These are phyloP conservation scores for Hemileccinum rubropunctum DNA, from an alignment of 768 basidiomycete species.

Conservation along the genomic window DNA sequence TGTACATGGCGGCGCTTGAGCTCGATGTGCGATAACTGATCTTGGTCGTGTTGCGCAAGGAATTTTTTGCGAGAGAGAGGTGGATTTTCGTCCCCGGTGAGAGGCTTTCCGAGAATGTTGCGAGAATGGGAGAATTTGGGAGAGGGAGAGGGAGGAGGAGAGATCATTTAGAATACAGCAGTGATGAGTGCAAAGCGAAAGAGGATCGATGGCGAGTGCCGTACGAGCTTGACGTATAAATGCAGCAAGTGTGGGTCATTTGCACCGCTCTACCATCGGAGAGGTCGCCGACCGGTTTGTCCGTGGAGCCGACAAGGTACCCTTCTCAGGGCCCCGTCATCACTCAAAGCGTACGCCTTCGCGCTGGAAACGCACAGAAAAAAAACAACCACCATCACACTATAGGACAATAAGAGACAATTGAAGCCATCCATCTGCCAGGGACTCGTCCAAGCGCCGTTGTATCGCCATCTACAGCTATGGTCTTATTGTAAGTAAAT, in stretches of 20 bases:
- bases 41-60: constrained; percentile 17
- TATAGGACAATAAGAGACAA: constrained; percentile 11
- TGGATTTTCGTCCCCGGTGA: constrained; percentile 11
- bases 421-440: not conserved
- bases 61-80: constrained; percentile 20
- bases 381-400: not conserved
- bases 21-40: constrained; percentile 10
- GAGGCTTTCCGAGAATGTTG: not conserved
- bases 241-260: constrained; percentile 18
- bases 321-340: not conserved
- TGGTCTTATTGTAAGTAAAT: constrained; percentile 7
- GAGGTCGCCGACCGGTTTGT: constrained; percentile 1
- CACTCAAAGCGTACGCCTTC: constrained; percentile 8
- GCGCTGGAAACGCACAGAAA: not conserved
- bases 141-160: constrained; percentile 5
- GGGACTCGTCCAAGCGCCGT: constrained; percentile 12
- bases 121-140: constrained; percentile 2
- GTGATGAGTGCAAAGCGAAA: not conserved
- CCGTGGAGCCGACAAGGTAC: not conserved
- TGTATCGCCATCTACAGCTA: not conserved
- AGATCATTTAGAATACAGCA: constrained; percentile 23
- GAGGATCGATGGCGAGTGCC: constrained; percentile 10
- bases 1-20: constrained; percentile 23
- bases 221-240: constrained; percentile 24
- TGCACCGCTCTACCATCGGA: constrained; percentile 24